Evolutionary conservation across 768 basidiomycete genomes (phyloP).

Genomic region (Holtermanniella nyarrowii): DNA sequence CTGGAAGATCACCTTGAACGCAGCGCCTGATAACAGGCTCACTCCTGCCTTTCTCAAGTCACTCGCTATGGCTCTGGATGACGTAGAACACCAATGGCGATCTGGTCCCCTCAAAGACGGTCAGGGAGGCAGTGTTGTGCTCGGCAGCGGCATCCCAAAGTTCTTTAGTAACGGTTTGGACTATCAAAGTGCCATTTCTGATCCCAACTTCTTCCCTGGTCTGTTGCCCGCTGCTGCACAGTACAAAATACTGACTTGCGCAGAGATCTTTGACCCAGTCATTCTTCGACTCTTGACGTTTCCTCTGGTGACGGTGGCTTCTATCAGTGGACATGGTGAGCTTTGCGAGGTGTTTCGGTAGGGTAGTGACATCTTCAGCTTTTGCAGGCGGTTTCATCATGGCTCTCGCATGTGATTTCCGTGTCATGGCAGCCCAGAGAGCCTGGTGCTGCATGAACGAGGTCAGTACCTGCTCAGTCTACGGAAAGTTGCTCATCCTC

Average conservation of each 20-base stretch:
- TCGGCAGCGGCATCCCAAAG: conserved; percentile 31
- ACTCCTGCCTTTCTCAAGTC: conserved; percentile 35
- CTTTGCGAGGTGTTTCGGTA: too few species aligned
- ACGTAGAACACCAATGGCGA: conserved; percentile 40
- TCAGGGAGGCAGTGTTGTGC: conserved; percentile 26
- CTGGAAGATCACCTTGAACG: conserved; percentile 33
- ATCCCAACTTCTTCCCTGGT: conserved; percentile 40
- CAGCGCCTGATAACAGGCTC: conserved; percentile 42
- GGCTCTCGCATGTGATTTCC: conserved; percentile 72
- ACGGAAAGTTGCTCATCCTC: neutral
- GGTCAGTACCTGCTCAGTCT: conserved; percentile 41
- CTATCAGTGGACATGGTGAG: conserved; percentile 41
- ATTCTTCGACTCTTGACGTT: conserved; percentile 53
- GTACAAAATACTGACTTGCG: conserved; percentile 1
- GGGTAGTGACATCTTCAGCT: too few species aligned
- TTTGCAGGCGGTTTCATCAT: conserved; percentile 77
- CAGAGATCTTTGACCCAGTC: conserved; percentile 67
- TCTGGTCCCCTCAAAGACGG: neutral
- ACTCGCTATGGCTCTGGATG: conserved; percentile 30
- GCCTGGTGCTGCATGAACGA: conserved; percentile 93
- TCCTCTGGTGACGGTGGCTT: conserved; percentile 28
- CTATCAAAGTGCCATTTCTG: conserved; percentile 34
- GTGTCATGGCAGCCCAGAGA: conserved; percentile 76
- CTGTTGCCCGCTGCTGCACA: neutral
- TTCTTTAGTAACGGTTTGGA: conserved; percentile 42